These are phyloP conservation scores for Cordyceps cateniannulata DNA, from an alignment of 2,329 filamentous ascomycete genomes.

Conservation along the genomic window DNA sequence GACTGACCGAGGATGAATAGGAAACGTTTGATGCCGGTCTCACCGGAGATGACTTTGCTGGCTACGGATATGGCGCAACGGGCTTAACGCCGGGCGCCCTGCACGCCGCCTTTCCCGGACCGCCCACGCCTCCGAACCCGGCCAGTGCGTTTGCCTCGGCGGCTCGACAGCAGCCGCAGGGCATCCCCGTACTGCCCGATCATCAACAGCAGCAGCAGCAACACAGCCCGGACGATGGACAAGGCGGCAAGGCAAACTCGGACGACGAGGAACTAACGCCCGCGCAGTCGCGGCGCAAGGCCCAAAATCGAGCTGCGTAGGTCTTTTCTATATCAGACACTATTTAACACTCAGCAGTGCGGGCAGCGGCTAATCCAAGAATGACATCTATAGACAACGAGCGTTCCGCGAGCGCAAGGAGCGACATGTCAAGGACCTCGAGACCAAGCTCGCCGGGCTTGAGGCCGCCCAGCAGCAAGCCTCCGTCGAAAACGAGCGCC, in stretches of 20 bases:
- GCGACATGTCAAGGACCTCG: conserved; percentile 86
- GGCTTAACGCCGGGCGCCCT: conserved; percentile 24
- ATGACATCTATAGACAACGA: conserved; percentile 62
- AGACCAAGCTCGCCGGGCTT: conserved; percentile 73
- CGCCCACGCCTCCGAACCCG: conserved; percentile 42
- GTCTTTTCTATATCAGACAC: no score
- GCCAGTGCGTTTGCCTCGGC: conserved; percentile 20
- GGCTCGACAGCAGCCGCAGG: conserved; percentile 19
- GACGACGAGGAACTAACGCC: conserved; percentile 53
- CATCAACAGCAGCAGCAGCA: conserved; percentile 15
- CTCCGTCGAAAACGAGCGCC: conserved; percentile 75
- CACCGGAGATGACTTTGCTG: conserved; percentile 38
- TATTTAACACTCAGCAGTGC: neutral
- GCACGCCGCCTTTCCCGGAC: conserved; percentile 34
- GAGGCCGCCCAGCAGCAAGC: conserved; percentile 68
- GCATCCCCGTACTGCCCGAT: conserved; percentile 17
- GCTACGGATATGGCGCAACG: conserved; percentile 34
- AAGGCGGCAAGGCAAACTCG: conserved; percentile 12
- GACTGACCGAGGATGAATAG: conserved; percentile 25
- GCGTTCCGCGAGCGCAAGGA: conserved; percentile 96
- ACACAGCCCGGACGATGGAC: conserved; percentile 27
- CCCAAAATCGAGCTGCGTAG: conserved; percentile 56
- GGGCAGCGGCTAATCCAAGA: neutral
- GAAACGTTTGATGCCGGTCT: conserved; percentile 41
- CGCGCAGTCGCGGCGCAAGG: conserved; percentile 52